Percentiles rank a stretch among this genome's conserved stretches.
phyloP scores from a whole-genome alignment of 352 stramenopile species.

The Aphanomyces euteiches region DNA sequence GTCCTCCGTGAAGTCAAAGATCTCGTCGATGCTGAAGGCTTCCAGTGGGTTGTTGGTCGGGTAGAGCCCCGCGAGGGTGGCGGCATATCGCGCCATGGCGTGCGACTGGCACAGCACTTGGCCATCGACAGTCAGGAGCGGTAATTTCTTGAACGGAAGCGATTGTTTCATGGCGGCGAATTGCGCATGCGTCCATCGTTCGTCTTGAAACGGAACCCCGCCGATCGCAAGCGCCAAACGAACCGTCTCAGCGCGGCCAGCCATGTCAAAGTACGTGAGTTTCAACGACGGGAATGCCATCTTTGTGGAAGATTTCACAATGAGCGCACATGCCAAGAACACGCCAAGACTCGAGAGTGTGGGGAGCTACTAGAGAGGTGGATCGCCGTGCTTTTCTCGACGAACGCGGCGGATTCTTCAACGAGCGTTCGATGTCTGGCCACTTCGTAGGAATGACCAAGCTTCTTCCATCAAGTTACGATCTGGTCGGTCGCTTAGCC shows the following conservation, averaged over 20 bases:
- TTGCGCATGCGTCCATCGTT: conserved; percentile 36
- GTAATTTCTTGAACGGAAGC: conserved; percentile 43
- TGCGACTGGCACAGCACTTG: conserved; percentile 43
- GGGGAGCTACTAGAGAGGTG: background rate
- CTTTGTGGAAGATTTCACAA: background rate
- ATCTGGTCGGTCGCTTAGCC: too few relatives aligned
- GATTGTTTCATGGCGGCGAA: conserved; percentile 36
- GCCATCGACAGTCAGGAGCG: conserved; percentile 50
- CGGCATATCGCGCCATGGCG: conserved; percentile 61
- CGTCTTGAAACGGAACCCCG: conserved; percentile 43
- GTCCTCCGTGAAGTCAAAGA: conserved; percentile 42
- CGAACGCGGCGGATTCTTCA: too few relatives aligned
- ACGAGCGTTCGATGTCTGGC: too few relatives aligned
- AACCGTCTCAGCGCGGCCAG: conserved; percentile 38
- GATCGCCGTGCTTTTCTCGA: too few relatives aligned
- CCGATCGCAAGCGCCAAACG: conserved; percentile 39
- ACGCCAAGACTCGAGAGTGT: background rate
- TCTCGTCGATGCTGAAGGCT: conserved; percentile 43
- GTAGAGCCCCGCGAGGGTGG: conserved; percentile 47
- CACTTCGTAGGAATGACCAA: too few relatives aligned
- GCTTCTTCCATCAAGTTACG: too few relatives aligned
- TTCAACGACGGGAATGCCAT: conserved; percentile 26
- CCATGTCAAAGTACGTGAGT: conserved; percentile 44
- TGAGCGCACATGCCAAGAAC: background rate
- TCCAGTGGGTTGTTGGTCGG: conserved; percentile 36